Evolutionary conservation across 345 rosid species (phyloP), one percentile per base, ranked within the genome.

Genomic region (Salix suchowensis): DNA sequence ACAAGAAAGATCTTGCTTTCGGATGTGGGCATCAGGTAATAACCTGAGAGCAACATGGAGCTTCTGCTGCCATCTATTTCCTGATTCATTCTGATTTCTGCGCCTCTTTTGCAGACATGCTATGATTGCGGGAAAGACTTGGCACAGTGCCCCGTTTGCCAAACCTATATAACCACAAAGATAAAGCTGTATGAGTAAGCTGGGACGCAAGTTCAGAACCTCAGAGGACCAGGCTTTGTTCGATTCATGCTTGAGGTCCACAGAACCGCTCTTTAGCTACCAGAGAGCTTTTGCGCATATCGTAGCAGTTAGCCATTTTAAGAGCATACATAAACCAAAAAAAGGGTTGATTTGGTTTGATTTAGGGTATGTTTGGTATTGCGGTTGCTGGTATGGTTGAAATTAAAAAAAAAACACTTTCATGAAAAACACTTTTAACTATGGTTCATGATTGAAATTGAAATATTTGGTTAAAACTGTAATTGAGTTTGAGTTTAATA

Each of bases 11-110:
- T 73, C 81, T 86, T 37, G 87, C 83, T 40, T 74, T 86, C 73
- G 86, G 86, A 32, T 86, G 86, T 23, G 84, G 85, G 23, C 87
- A 84, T 75, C 84, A 86, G 84, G 84, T 84, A 80, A 12, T 46
- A 14, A 76, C 34, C 40, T 6, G 32, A 76, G 55, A 70, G 10
- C 21, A 21, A 2, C 48, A 66, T 44, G 21, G 52, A 72, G 8
- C 5, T 66, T 16, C 7, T 8, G 7, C 16, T 37, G 9, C 39
- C 16, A 46, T 44, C 46, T 32, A 23, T 26, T 71, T 42, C 60
- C 26, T 7, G 28, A 28, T 5, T 7, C 42, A 2, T 67, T 71
- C 6, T 72, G 65, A 65, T 18, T 48, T 39, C 11, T 61, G 4
- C 24, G 5, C 34, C n/a, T 68, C 68, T 64, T 69, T 40, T 81